phyloP scores from a whole-genome alignment of 1,139 yeast genomes.

The Geotrichum macrosporum region DNA sequence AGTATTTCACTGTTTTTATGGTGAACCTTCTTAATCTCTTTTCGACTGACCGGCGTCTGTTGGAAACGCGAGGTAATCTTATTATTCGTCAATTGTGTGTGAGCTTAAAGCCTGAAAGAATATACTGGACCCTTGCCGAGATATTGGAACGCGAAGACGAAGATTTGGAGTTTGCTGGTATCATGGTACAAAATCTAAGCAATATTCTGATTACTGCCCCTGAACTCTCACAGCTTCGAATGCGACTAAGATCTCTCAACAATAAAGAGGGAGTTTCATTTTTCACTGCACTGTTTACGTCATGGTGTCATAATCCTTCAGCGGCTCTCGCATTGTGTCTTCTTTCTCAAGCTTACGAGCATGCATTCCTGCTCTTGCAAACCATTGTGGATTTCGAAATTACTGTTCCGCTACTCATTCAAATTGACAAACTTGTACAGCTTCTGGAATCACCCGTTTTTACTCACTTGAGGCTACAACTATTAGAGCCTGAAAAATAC shows the following conservation, averaged over 20 bases:
- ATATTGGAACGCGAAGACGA: constrained; percentile 58
- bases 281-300: constrained; percentile 72
- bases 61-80: constrained; percentile 74
- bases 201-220: constrained; percentile 86
- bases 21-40: constrained; percentile 65
- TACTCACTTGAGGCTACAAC: constrained; percentile 77
- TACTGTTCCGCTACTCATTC: constrained; percentile 65
- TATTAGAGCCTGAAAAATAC: constrained; percentile 78
- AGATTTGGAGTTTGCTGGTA: constrained; percentile 68
- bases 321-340: constrained; percentile 84
- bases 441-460: constrained; percentile 84
- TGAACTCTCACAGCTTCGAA: constrained; percentile 67
- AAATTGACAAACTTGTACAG: constrained; percentile 76
- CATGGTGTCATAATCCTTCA: constrained; percentile 92
- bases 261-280: constrained; percentile 63
- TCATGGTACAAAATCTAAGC: constrained; percentile 82
- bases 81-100: constrained; percentile 81
- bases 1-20: constrained; percentile 72
- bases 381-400: constrained; percentile 72
- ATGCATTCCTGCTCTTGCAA: constrained; percentile 77
- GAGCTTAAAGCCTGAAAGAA: constrained; percentile 74
- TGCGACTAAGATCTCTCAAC: constrained; percentile 54
- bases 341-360: constrained; percentile 82
- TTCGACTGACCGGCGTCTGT: constrained; percentile 57
- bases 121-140: constrained; percentile 74